Conservation (phyloP, 176 grass and related monocot genomes). For the Otatea glauca region DNA sequence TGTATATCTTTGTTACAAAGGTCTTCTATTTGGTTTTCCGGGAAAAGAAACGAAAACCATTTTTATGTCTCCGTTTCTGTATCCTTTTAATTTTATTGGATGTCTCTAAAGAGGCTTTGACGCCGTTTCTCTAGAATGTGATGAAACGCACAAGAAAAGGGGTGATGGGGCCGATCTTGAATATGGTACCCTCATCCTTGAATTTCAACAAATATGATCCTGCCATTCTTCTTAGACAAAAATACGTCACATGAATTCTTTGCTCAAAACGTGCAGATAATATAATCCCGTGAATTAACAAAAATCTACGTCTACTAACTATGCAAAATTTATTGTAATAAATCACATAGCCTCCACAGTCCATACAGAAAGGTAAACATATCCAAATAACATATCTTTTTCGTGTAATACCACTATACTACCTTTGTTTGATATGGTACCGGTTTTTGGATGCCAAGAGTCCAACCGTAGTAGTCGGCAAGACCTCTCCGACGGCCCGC, state of each 20-base stretch:
- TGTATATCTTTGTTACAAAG: not conserved
- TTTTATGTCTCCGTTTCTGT: too few relatives aligned
- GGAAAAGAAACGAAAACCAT: too few relatives aligned
- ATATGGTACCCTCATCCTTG: not conserved
- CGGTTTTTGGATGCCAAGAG: not conserved
- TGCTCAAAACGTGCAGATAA: not conserved
- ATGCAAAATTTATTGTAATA: not conserved
- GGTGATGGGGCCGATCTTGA: not conserved
- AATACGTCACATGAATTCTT: not conserved
- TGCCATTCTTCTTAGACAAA: not conserved
- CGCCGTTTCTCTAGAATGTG: not conserved
- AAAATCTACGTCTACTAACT: not conserved
- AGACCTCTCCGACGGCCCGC: not conserved
- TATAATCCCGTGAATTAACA: not conserved
- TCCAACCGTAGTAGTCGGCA: slow-evolving; percentile 1
- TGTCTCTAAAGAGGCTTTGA: too few relatives aligned
- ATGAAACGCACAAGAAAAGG: not conserved
- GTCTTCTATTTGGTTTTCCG: not conserved
- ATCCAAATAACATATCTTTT: too few relatives aligned
- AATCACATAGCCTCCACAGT: not conserved
- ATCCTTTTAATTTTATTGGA: too few relatives aligned
- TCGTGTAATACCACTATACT: too few relatives aligned
- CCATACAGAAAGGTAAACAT: too few relatives aligned
- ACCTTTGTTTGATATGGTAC: not conserved
- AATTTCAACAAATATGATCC: not conserved